Conservation (phyloP, 495 filamentous ascomycete genomes). For the Neurospora sp. region DNA sequence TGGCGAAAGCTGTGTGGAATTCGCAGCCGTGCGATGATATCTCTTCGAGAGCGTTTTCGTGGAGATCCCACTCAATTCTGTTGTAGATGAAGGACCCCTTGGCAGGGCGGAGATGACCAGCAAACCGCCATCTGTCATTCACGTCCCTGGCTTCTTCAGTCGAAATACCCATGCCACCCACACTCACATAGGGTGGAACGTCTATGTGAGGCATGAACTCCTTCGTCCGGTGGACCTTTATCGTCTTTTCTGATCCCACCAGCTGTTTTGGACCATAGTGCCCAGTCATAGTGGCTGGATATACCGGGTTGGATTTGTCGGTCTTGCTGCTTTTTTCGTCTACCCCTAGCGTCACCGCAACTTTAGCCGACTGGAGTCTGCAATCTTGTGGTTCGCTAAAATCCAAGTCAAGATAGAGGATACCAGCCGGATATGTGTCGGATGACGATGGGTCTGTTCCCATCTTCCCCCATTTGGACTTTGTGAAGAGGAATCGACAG, state of each 20-base stretch:
- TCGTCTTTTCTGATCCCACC: background rate
- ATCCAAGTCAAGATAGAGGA: conserved; percentile 24
- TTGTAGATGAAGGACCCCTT: conserved; percentile 4
- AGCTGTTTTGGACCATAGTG: conserved; percentile 11
- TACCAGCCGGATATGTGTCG: conserved; percentile 8
- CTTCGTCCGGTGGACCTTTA: background rate
- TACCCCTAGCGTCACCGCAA: conserved; percentile 13
- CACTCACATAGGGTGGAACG: background rate
- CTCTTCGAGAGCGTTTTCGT: conserved; percentile 18
- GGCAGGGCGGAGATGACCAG: conserved; percentile 5
- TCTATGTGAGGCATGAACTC: conserved; percentile 6
- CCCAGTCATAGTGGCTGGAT: conserved; percentile 2
- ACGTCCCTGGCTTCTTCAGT: conserved; percentile 3
- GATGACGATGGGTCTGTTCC: background rate
- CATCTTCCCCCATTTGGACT: conserved; percentile 25
- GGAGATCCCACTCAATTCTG: conserved; percentile 19
- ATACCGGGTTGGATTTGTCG: no score
- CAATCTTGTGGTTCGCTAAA: conserved; percentile 20
- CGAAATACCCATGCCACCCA: background rate
- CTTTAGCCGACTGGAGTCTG: conserved; percentile 19
- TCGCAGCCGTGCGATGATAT: conserved; percentile 18
- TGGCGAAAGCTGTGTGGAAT: conserved; percentile 25
- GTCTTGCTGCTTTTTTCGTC: no score
- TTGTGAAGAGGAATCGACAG: conserved; percentile 22
- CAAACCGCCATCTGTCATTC: conserved; percentile 9